Conservation (phyloP, 129 eudicot species). For the Chrysanthemum seticuspe region DNA sequence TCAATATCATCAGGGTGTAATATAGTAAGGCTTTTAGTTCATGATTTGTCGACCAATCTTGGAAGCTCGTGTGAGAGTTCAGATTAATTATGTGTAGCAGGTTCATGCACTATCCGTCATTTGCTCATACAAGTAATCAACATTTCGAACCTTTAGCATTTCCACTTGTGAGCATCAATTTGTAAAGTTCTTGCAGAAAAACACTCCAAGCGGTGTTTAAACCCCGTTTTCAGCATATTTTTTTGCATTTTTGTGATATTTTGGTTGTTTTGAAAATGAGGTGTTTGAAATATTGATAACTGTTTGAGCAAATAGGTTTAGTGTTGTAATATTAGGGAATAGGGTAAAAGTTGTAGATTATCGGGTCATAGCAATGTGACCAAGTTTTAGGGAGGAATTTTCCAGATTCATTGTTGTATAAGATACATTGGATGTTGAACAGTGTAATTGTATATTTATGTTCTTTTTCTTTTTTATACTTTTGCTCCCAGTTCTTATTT, state of each 20-base stretch:
- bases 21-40: slow-evolving; percentile 65
- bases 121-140: slow-evolving; percentile 17
- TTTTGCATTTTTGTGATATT: slow-evolving; percentile 1
- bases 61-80: slow-evolving; percentile 92
- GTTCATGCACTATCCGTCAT: slow-evolving; percentile 5
- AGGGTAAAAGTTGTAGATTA: slow-evolving; percentile 35
- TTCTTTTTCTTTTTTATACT: background rate
- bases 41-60: slow-evolving; percentile 61
- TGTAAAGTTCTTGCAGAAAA: slow-evolving; percentile 5
- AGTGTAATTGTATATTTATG: slow-evolving; percentile 37
- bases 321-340: slow-evolving; percentile 28
- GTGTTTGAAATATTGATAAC: slow-evolving; percentile 7
- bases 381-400: slow-evolving; percentile 27
- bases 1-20: slow-evolving; percentile 56
- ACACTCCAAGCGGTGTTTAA: background rate
- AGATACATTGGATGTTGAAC: slow-evolving; percentile 22
- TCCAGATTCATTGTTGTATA: slow-evolving; percentile 43
- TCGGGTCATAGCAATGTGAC: slow-evolving; percentile 26
- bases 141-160: slow-evolving; percentile 13
- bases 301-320: slow-evolving; percentile 22
- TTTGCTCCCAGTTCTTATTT: background rate
- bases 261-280: slow-evolving; percentile 7
- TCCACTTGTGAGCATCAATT: background rate
- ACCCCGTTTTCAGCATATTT: background rate
- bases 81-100: slow-evolving; percentile 35